Evolutionary conservation across 1,139 yeast species (phyloP), one percentile per base, ranked within the genome.

Genomic region (Sugiyamaella grinbergsii): DNA sequence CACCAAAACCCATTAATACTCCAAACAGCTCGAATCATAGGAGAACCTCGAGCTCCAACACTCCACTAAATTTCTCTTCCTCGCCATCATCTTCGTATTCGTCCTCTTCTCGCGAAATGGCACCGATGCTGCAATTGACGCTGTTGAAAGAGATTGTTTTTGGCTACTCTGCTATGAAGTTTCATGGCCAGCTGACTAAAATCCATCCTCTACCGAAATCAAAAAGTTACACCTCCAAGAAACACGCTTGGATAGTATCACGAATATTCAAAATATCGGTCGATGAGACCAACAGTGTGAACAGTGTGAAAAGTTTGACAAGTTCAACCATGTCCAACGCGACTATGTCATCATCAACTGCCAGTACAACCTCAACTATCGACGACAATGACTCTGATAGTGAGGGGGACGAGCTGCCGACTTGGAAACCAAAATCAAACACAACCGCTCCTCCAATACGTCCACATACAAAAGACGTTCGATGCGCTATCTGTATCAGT

Each of bases 91-190:
- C 48, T 20, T 48, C 42, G 15, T 26, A 48, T 18, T 42, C 40
- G 22, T 31, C 31, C 11, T 16, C 42, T 15, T 22, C 46, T 20
- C 46, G n/a, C 6, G 39, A 43, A 19, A 33, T 28, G 26, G 43
- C 38, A 29, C 31, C 49, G n/a, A 50, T 47, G 1, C 47, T 59
- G 15, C 53, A 58, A 7, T 29, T 55, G 5, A 38, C 52, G 4
- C 52, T 54, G n/a, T 52, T 62, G 23, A 55, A 55, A 37, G 64
- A 62, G 37, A 52, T 61, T n/a, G 59, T 60, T 10, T 62, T 62
- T 47, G 66, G 66, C 1, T 52, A 57, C 24, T 51, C 64, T 3
- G 63, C 66, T 10, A 52, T 62, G 37, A 42, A 54, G 42, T 58
- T 62, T 39, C 37, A 52, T 1, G 53, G 52, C 11, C 53, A 58